These are phyloP conservation scores for Candida khao-thaluensis DNA, from an alignment of 805 yeast genomes.

Conservation along the genomic window DNA sequence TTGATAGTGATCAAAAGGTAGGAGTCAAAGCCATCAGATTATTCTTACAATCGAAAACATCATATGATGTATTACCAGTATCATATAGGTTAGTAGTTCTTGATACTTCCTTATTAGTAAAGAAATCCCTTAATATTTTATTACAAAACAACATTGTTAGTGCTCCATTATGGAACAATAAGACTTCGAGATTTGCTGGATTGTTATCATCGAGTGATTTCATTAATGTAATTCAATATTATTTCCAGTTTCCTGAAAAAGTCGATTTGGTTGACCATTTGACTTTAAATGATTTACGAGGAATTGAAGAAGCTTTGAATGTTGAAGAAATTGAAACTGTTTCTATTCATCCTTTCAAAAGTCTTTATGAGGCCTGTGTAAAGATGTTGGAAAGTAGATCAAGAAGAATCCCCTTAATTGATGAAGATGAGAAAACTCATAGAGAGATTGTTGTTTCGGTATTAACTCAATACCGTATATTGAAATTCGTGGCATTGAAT, in stretches of 20 bases:
- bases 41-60: constrained; percentile 84
- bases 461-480: constrained; percentile 90
- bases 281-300: constrained; percentile 80
- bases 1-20: constrained; percentile 61
- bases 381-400: constrained; percentile 88
- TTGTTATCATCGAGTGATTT: constrained; percentile 88
- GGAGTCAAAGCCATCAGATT: constrained; percentile 80
- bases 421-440: constrained; percentile 87
- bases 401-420: constrained; percentile 90
- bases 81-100: constrained; percentile 88
- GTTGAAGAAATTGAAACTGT: constrained; percentile 82
- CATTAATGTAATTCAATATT: constrained; percentile 91
- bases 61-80: constrained; percentile 96
- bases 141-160: constrained; percentile 92
- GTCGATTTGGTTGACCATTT: constrained; percentile 84
- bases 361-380: constrained; percentile 88
- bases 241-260: constrained; percentile 83
- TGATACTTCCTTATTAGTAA: constrained; percentile 86
- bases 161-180: constrained; percentile 95
- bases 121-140: constrained; percentile 84
- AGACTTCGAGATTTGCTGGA: constrained; percentile 88
- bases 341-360: constrained; percentile 86
- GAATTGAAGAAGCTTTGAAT: constrained; percentile 84
- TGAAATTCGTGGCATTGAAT: constrained; percentile 92
- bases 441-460: constrained; percentile 95